Base-by-base conservation (phyloP, 169 alveolate genomes). In the Babesia bovis region DNA sequence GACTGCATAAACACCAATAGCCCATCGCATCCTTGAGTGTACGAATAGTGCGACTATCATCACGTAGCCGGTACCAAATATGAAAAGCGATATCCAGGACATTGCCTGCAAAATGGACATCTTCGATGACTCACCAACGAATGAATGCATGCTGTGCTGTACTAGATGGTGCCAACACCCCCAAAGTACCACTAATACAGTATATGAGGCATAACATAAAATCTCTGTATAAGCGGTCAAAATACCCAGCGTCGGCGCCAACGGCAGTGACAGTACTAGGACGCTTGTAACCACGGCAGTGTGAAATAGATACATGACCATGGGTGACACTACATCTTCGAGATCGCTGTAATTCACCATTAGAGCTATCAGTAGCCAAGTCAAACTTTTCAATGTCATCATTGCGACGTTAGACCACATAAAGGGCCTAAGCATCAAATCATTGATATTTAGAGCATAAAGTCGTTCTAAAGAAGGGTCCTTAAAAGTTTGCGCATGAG, bases 391-490 rank as follows among this genome's bases (percentile, higher is more conserved):
- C 23, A 87, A n/a, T 25, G 61, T 55, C 38, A 87, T 36, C 82
- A 73, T 67, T 26, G 72, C 35, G 21, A 72, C 19, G 59, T 85
- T 77, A 15, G 77, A 47, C 13, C 61, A 36, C 23, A 81, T 41
- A 52, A 84, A 50, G 61, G 83, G 47, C 45, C 68, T 42, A 17
- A 58, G 63, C 30, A 75, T 83, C 83, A 81, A 52, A 25, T 57
- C 41, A 58, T 72, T 88, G 32, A 88, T 47, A 55, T 88, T 88
- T 53, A 88, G 66, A 7, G 83, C 90, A 65, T 81, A 88, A 38
- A 88, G 52, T 13, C 77, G 53, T 65, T 88, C 93, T 56, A 88
- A 19, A 2, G 83, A 49, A 13, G 73, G 78, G 47, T 71, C 67
- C 35, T 53, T 84, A 47, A 63, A 63, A 0, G 73, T 10, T 1